These are phyloP conservation scores for Antitrichia curtipendula DNA, from an alignment of 225 moss, liverwort and hornwort species.

Conservation along the genomic window DNA sequence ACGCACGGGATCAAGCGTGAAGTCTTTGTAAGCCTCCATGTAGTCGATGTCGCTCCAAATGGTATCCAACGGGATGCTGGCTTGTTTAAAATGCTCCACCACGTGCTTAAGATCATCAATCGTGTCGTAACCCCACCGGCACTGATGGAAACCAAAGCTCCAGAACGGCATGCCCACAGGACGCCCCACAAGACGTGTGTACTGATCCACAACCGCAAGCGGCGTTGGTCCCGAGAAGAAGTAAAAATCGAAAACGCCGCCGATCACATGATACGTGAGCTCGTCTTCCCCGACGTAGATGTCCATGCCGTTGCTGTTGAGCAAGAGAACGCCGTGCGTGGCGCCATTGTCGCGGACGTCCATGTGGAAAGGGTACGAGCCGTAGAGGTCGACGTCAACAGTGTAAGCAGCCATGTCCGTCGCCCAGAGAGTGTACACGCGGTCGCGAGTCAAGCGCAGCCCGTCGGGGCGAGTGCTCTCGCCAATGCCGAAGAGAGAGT, in stretches of 20 bases:
- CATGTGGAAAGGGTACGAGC: slow-evolving; percentile 66
- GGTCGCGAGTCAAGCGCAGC: slow-evolving; percentile 34
- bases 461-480: slow-evolving; percentile 84
- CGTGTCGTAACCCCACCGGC: slow-evolving; percentile 70
- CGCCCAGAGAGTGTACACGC: slow-evolving; percentile 72
- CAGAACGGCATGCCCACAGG: slow-evolving; percentile 89
- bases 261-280: slow-evolving; percentile 61
- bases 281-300: slow-evolving; percentile 28
- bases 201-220: slow-evolving; percentile 60
- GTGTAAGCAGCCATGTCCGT: slow-evolving; percentile 51
- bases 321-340: slow-evolving; percentile 66
- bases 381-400: slow-evolving; percentile 64
- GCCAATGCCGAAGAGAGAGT: slow-evolving; percentile 65
- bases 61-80: slow-evolving; percentile 66
- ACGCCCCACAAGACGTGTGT: slow-evolving; percentile 67
- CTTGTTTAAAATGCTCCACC: slow-evolving; percentile 53
- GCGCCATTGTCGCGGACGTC: slow-evolving; percentile 50
- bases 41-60: slow-evolving; percentile 94
- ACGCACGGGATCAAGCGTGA: slow-evolving; percentile 64
- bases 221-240: slow-evolving; percentile 74
- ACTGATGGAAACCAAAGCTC: slow-evolving; percentile 90
- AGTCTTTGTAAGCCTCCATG: slow-evolving; percentile 77
- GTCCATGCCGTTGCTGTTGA: slow-evolving; percentile 98
- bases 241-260: slow-evolving; percentile 80
- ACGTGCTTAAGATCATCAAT: slow-evolving; percentile 38